Evolutionary conservation across 31 red algal genomes (phyloP).

Genomic region (Bonnemaisonia californica): DNA sequence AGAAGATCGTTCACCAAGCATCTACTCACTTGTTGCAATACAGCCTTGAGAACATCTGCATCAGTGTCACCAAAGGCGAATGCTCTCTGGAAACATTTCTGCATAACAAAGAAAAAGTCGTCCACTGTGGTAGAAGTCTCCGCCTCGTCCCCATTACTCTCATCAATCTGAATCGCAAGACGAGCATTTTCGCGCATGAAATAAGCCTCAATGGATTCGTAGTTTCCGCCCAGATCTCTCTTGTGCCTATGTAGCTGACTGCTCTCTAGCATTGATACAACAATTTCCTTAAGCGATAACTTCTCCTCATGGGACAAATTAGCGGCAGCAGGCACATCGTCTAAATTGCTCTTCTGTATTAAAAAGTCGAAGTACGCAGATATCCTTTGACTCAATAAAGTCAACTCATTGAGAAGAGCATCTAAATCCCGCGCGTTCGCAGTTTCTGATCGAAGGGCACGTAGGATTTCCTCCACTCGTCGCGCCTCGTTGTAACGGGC

Average conservation of each 20-base stretch:
- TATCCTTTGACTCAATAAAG: conserved; percentile 86
- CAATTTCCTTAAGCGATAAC: neutral
- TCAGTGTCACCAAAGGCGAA: conserved; percentile 82
- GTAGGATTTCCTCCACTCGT: conserved; percentile 55
- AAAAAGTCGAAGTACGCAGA: conserved; percentile 85
- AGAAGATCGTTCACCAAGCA: conserved; percentile 70
- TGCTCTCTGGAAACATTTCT: conserved; percentile 90
- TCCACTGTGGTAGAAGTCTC: conserved; percentile 87
- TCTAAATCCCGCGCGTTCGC: conserved; percentile 78
- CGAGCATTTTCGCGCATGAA: conserved; percentile 85
- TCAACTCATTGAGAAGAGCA: conserved; percentile 77
- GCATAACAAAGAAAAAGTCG: conserved; percentile 94
- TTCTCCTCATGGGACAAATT: conserved; percentile 23
- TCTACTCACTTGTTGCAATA: conserved; percentile 62
- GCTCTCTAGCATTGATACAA: conserved; percentile 38
- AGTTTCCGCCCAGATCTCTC: conserved; percentile 53
- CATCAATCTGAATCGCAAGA: conserved; percentile 86
- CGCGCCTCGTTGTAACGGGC: conserved; percentile 61
- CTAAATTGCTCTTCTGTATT: neutral
- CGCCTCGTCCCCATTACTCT: conserved; percentile 60
- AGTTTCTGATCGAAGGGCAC: conserved; percentile 54
- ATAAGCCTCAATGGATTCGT: conserved; percentile 78
- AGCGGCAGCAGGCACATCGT: neutral
- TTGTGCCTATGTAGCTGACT: conserved; percentile 41
- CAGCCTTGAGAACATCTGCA: conserved; percentile 59